Percentiles rank a stretch among this genome's conserved stretches.
phyloP scores from a whole-genome alignment of 2,329 filamentous ascomycete species.

The Emmonsiellopsis sp. region DNA sequence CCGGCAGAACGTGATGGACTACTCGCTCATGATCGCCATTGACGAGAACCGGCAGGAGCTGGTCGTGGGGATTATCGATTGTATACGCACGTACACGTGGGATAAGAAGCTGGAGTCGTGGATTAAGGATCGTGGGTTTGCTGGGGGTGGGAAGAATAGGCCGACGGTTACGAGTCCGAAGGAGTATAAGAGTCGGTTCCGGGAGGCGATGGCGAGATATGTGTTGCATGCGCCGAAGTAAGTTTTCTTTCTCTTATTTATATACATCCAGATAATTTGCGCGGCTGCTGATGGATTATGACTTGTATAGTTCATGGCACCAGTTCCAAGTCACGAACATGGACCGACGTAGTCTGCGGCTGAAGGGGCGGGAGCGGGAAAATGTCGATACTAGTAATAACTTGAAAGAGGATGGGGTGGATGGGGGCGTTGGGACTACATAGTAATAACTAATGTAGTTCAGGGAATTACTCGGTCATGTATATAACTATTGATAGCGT shows the following conservation, averaged over 20 bases:
- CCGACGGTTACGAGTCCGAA: conserved; percentile 96
- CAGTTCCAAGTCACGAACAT: conserved; percentile 9
- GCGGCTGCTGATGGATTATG: neutral
- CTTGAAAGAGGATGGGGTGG: neutral
- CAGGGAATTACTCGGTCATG: no score
- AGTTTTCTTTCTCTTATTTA: conserved; percentile 11
- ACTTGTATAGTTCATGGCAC: conserved; percentile 12
- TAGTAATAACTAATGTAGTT: neutral
- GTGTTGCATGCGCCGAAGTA: conserved; percentile 45
- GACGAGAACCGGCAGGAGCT: conserved; percentile 84
- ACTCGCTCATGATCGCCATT: conserved; percentile 95
- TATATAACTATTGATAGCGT: no score
- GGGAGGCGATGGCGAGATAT: conserved; percentile 91
- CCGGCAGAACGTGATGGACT: conserved; percentile 97
- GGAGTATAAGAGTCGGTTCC: conserved; percentile 92
- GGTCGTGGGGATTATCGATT: conserved; percentile 96
- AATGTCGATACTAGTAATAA: neutral
- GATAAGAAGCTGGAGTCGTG: conserved; percentile 99
- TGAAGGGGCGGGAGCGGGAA: conserved; percentile 5
- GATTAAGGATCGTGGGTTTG: conserved; percentile 95
- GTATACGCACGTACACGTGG: conserved; percentile 97
- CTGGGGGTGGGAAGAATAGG: conserved; percentile 66
- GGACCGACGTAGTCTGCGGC: conserved; percentile 1
- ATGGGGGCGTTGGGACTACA: neutral
- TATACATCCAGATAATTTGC: neutral